Conservation (phyloP, 2,329 filamentous ascomycete species). For the Lachnellula hyalina region DNA sequence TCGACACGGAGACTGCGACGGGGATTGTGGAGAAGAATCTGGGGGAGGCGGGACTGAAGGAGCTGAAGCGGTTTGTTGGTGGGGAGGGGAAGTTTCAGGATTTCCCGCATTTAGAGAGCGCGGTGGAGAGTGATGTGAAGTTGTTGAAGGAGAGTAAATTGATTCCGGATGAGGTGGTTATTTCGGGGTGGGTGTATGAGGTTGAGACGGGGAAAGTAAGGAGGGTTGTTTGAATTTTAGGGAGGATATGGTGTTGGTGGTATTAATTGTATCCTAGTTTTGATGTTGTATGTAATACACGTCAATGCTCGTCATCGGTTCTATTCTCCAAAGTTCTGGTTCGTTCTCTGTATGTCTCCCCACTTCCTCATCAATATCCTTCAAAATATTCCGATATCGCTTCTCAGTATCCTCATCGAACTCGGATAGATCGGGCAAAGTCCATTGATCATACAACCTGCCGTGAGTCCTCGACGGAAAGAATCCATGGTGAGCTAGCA, state of each 20-base stretch:
- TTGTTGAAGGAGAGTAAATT: conserved; percentile 55
- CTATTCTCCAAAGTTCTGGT: conserved; percentile 7
- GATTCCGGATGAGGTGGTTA: conserved; percentile 51
- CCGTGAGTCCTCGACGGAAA: conserved; percentile 13
- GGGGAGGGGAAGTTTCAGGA: conserved; percentile 18
- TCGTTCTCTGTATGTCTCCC: conserved; percentile 3
- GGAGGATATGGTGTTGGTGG: no score
- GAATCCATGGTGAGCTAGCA: conserved; percentile 4
- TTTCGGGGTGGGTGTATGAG: conserved; percentile 75
- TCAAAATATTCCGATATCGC: conserved; percentile 7
- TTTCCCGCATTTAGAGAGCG: conserved; percentile 58
- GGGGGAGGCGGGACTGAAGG: conserved; percentile 37
- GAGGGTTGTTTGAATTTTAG: conserved; percentile 32
- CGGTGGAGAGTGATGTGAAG: conserved; percentile 60
- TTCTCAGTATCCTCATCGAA: neutral
- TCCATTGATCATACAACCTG: conserved; percentile 13
- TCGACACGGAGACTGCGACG: conserved; percentile 53
- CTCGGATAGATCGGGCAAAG: conserved; percentile 7
- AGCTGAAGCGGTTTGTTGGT: conserved; percentile 28
- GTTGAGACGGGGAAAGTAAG: conserved; percentile 64
- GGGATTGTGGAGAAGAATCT: conserved; percentile 54
- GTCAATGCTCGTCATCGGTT: conserved; percentile 12
- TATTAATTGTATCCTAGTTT: no score
- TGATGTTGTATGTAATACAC: neutral
- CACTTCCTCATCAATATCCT: conserved; percentile 1